Percentiles rank a stretch among this genome's conserved stretches.
Evolutionary conservation across 768 basidiomycete species (phyloP).

Genomic region (Tricholoma saponaceum): DNA sequence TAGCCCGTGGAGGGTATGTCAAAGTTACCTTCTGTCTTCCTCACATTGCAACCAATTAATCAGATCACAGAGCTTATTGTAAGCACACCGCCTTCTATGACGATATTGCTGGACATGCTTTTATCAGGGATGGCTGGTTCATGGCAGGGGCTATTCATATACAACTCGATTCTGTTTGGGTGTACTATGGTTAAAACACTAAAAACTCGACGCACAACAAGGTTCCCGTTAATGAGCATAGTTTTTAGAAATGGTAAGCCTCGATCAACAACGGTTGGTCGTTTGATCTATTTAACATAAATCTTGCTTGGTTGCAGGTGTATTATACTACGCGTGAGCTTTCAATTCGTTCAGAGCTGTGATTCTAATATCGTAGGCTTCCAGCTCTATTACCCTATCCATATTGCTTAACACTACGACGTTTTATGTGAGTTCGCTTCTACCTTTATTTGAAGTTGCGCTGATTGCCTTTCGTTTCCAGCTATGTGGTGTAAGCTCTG

Average conservation of each 20-base stretch:
- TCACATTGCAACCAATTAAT: neutral
- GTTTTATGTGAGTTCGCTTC: conserved; percentile 19
- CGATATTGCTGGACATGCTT: neutral
- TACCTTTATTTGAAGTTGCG: neutral
- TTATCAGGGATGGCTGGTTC: neutral
- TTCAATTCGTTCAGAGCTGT: neutral
- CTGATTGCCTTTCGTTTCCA: neutral
- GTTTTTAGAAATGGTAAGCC: neutral
- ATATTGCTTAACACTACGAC: conserved; percentile 40
- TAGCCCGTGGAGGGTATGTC: neutral
- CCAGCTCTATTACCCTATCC: conserved; percentile 45
- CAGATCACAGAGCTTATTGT: conserved; percentile 3
- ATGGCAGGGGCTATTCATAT: neutral
- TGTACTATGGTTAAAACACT: neutral
- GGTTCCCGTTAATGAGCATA: neutral
- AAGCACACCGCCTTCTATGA: neutral
- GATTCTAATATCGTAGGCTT: conserved; percentile 5
- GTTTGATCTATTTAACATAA: neutral
- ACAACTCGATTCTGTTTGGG: neutral
- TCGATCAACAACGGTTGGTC: neutral
- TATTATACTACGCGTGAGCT: neutral
- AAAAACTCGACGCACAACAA: neutral
- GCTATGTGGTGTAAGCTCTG: neutral
- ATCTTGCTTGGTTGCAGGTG: neutral
- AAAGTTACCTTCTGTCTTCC: neutral